Conservation (phyloP, 208 protist species). For the Leishmania amazonensis region DNA sequence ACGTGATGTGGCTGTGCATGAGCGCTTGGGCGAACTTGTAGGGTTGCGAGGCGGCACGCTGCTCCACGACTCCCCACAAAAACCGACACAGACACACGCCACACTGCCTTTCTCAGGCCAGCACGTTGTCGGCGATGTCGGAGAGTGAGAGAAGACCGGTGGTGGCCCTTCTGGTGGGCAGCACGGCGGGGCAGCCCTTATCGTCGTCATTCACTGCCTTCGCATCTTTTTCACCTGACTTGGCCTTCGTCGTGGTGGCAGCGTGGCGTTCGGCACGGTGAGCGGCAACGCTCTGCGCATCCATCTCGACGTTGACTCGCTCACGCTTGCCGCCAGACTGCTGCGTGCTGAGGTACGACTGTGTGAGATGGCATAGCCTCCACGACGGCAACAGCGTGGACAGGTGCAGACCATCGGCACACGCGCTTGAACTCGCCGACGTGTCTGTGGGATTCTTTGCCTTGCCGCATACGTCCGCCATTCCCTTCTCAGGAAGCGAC, state of each 20-base stretch:
- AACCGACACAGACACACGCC: neutral
- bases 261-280: neutral
- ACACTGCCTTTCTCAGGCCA: neutral
- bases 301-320: neutral
- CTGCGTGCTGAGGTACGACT: conserved; percentile 4
- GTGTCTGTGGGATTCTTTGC: neutral
- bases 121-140: conserved; percentile 8
- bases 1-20: neutral
- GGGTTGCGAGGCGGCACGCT: neutral
- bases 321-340: conserved; percentile 2
- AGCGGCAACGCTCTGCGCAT: neutral
- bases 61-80: neutral
- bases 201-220: neutral
- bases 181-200: neutral
- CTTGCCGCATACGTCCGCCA: neutral
- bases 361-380: neutral
- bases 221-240: neutral
- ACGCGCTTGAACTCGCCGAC: neutral
- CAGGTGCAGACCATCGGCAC: neutral
- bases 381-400: conserved; percentile 2
- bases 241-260: neutral
- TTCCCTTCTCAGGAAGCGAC: neutral
- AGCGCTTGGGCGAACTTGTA: neutral
- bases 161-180: neutral
- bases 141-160: conserved; percentile 12